phyloP scores from a whole-genome alignment of 768 basidiomycete genomes.

The Exidia glandulosa region DNA sequence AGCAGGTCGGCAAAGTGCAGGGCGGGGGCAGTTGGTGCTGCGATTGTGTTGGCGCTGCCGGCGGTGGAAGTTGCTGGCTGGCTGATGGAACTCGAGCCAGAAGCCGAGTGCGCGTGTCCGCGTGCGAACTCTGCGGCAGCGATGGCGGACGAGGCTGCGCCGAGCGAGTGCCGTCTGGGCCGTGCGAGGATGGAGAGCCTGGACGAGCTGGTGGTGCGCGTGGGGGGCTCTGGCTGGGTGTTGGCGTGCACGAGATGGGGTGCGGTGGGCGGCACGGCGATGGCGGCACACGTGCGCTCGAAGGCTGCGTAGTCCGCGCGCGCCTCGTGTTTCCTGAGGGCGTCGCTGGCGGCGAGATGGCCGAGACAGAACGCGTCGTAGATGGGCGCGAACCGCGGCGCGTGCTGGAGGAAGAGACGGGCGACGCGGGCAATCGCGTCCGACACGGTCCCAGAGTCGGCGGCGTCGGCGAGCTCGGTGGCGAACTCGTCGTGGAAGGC shows the following conservation, averaged over 20 bases:
- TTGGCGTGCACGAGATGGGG: conserved; percentile 3
- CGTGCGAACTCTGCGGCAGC: neutral
- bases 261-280: neutral
- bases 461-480: conserved; percentile 36
- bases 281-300: conserved; percentile 30
- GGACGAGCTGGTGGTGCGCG: neutral
- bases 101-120: neutral
- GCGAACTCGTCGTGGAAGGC: conserved; percentile 58
- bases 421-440: conserved; percentile 14
- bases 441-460: conserved; percentile 26
- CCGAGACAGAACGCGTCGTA: conserved; percentile 85
- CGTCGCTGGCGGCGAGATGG: conserved; percentile 69
- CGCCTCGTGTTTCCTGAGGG: conserved; percentile 55
- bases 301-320: conserved; percentile 74
- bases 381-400: conserved; percentile 23
- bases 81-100: neutral
- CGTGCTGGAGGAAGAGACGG: conserved; percentile 12
- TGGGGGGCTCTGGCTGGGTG: neutral
- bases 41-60: no score
- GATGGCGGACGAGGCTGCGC: neutral
- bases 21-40: conserved; percentile 19
- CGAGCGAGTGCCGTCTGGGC: conserved; percentile 2
- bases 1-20: conserved; percentile 76
- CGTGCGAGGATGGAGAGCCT: conserved; percentile 17
- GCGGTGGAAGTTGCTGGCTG: no score